A percentile compares a stretch with the other conserved stretches of the same genome.
Evolutionary conservation across 306 rosid species (phyloP).

Genomic region (Benincasa hispida): DNA sequence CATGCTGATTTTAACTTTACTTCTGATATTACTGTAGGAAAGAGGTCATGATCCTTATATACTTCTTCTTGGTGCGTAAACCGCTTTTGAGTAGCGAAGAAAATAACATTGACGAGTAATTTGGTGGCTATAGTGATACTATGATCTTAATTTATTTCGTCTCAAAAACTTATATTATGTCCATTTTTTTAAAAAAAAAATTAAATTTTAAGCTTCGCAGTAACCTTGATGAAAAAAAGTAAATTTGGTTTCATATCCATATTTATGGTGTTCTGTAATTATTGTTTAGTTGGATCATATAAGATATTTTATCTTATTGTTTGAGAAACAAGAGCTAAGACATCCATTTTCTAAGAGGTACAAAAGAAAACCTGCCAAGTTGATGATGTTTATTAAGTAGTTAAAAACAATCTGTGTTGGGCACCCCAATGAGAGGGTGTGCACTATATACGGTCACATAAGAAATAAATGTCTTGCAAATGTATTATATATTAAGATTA

Average conservation of each 20-base stretch:
- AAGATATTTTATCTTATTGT: too few species aligned
- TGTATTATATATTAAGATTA: too few species aligned
- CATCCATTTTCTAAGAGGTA: too few species aligned
- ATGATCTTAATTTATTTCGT: not conserved
- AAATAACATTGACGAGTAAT: not conserved
- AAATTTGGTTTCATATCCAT: not conserved
- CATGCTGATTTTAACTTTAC: not conserved
- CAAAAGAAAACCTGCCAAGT: too few species aligned
- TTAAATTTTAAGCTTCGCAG: not conserved
- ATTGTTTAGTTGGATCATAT: not conserved
- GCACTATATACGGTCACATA: too few species aligned
- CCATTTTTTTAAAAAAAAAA: too few species aligned
- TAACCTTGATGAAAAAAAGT: not conserved
- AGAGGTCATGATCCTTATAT: slow-evolving; percentile 86
- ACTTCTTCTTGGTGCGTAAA: slow-evolving; percentile 83
- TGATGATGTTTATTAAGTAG: too few species aligned
- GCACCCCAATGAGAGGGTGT: too few species aligned
- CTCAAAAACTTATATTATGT: not conserved
- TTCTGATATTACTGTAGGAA: slow-evolving; percentile 33
- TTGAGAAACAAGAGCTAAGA: too few species aligned
- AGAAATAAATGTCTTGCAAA: too few species aligned
- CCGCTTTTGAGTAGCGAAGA: slow-evolving; percentile 28
- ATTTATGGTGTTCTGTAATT: not conserved
- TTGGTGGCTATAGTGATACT: not conserved
- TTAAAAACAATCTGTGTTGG: too few species aligned